phyloP scores from a whole-genome alignment of 2,329 filamentous ascomycete genomes.

The Aspergillus sp. region DNA sequence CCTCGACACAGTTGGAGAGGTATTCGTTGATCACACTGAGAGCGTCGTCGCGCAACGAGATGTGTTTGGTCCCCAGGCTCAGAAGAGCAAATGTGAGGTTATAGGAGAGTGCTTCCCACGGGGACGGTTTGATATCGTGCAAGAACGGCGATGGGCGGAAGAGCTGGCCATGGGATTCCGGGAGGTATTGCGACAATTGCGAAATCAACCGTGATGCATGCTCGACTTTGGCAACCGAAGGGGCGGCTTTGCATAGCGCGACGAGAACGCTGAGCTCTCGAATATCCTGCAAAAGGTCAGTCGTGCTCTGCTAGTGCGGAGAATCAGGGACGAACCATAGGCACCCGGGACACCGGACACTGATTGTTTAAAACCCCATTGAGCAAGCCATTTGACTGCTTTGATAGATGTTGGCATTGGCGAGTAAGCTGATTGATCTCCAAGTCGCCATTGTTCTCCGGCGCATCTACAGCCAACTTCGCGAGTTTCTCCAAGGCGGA shows the following conservation, averaged over 20 bases:
- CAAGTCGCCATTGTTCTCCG: constrained; percentile 32
- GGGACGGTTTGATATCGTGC: constrained; percentile 80
- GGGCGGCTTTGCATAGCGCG: constrained; percentile 87
- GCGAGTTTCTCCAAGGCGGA: constrained; percentile 52
- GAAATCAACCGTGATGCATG: constrained; percentile 78
- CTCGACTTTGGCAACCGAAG: constrained; percentile 69
- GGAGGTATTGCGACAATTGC: constrained; percentile 81
- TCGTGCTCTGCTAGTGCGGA: neutral
- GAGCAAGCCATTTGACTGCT: constrained; percentile 34
- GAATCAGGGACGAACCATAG: constrained; percentile 39
- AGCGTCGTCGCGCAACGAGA: constrained; percentile 68
- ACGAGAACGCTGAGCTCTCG: constrained; percentile 91
- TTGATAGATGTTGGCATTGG: constrained; percentile 32
- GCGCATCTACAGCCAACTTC: constrained; percentile 43
- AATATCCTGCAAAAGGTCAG: constrained; percentile 64
- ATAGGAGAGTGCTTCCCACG: constrained; percentile 81
- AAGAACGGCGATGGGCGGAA: constrained; percentile 83
- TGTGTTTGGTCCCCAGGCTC: constrained; percentile 75
- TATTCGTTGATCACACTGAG: constrained; percentile 72
- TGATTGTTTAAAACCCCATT: constrained; percentile 44
- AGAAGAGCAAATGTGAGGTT: constrained; percentile 80
- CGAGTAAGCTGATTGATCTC: constrained; percentile 43
- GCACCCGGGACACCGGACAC: constrained; percentile 42
- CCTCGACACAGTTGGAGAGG: constrained; percentile 69
- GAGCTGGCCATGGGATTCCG: constrained; percentile 78